phyloP scores from a whole-genome alignment of 1,284 basidiomycete species.

The Cutaneotrichosporon mucoides region DNA sequence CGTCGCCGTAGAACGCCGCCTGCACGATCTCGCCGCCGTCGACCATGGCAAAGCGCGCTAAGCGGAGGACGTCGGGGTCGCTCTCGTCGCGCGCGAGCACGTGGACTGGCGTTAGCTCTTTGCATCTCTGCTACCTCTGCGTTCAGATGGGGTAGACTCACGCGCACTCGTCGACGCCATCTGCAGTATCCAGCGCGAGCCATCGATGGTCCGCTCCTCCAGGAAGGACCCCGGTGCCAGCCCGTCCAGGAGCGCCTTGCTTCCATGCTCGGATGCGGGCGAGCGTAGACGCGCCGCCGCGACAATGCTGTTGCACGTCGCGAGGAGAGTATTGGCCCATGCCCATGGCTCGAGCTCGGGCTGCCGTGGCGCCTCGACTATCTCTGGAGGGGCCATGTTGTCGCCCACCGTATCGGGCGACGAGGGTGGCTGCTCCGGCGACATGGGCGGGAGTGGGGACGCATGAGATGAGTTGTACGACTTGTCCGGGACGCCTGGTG shows the following conservation, averaged over 20 bases:
- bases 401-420: conserved; percentile 14
- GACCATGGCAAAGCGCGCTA: neutral
- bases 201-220: conserved; percentile 3
- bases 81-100: neutral
- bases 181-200: conserved; percentile 8
- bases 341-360: conserved; percentile 15
- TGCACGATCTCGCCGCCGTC: conserved; percentile 6
- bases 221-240: neutral
- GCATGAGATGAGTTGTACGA: neutral
- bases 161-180: neutral
- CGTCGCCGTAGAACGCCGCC: conserved; percentile 39
- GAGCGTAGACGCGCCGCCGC: neutral
- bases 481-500: neutral
- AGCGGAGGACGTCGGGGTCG: neutral
- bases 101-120: conserved; percentile 2
- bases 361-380: neutral
- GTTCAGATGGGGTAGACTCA: neutral
- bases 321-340: conserved; percentile 17
- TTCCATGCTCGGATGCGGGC: neutral
- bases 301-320: conserved; percentile 4
- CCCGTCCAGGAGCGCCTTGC: neutral
- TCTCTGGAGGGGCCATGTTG: neutral
- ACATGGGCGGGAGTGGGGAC: neutral
- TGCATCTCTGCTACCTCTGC: neutral
- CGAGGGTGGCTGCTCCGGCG: neutral